phyloP scores from a whole-genome alignment of 2,329 filamentous ascomycete genomes.

The Drechmeria coniospora region DNA sequence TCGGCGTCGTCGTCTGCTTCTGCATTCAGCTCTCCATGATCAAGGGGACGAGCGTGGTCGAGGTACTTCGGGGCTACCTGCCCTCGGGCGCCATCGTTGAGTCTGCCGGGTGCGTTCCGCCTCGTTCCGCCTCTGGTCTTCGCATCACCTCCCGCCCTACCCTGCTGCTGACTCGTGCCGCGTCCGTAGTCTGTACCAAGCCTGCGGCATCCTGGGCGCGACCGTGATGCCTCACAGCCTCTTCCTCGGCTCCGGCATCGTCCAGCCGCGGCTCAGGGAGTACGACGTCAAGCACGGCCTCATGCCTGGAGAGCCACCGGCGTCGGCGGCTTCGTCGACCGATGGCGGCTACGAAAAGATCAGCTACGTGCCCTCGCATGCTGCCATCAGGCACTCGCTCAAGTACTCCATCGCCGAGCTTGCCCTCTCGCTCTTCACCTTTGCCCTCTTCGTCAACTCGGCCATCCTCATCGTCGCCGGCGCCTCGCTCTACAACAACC shows the following conservation, averaged over 20 bases:
- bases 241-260: constrained; percentile 54
- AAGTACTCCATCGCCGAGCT: constrained; percentile 61
- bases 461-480: constrained; percentile 73
- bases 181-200: constrained; percentile 48
- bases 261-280: constrained; percentile 49
- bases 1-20: constrained; percentile 57
- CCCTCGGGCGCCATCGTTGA: constrained; percentile 44
- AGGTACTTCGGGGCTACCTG: constrained; percentile 50
- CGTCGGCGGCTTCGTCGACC: constrained; percentile 11
- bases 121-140: no score
- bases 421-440: constrained; percentile 59
- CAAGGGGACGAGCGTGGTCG: constrained; percentile 32
- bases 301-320: constrained; percentile 21
- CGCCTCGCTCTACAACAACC: constrained; percentile 51
- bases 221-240: constrained; percentile 60
- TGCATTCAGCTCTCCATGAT: constrained; percentile 54
- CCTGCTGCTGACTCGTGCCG: no score
- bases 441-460: constrained; percentile 73
- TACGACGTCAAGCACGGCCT: constrained; percentile 45
- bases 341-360: constrained; percentile 26
- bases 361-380: constrained; percentile 54
- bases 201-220: constrained; percentile 62
- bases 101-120: constrained; percentile 29
- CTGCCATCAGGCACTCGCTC: constrained; percentile 59
- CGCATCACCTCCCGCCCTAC: no score